These are phyloP conservation scores for Penicillium sp. DNA, from an alignment of 2,329 filamentous ascomycete species.

Conservation along the genomic window DNA sequence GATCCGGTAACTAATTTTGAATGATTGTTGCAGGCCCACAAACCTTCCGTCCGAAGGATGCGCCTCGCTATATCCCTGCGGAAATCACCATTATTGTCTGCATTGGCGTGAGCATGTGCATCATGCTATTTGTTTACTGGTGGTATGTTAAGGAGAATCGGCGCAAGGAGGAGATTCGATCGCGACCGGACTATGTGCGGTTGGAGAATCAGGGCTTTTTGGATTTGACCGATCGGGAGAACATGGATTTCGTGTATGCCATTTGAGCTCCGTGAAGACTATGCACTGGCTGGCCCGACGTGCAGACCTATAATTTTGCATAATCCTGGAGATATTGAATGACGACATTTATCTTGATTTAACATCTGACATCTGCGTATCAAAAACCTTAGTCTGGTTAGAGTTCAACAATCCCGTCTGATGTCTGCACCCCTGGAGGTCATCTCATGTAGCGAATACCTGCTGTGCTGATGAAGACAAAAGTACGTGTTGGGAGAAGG, in stretches of 20 bases:
- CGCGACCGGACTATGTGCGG: constrained; percentile 58
- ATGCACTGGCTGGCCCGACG: neutral
- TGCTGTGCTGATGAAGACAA: neutral
- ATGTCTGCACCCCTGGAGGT: neutral
- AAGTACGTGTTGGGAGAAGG: neutral
- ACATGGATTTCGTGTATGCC: constrained; percentile 62
- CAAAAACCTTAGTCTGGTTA: neutral
- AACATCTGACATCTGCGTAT: neutral
- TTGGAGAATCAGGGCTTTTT: constrained; percentile 65
- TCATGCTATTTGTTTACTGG: constrained; percentile 62
- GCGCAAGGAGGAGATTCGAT: constrained; percentile 57
- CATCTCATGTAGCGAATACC: neutral
- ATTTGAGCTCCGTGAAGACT: neutral
- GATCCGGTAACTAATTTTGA: neutral
- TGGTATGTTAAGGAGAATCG: constrained; percentile 62
- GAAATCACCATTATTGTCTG: constrained; percentile 66
- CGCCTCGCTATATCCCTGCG: constrained; percentile 62
- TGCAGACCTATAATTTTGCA: neutral
- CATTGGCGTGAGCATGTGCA: constrained; percentile 54
- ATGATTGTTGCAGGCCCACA: constrained; percentile 48
- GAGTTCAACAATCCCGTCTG: neutral
- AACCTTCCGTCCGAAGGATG: constrained; percentile 58
- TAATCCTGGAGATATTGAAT: neutral
- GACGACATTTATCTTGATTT: neutral
- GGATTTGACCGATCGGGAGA: constrained; percentile 68